Evolutionary conservation across 495 filamentous ascomycete genomes (phyloP).

Genomic region (Penicillium waksmanii): DNA sequence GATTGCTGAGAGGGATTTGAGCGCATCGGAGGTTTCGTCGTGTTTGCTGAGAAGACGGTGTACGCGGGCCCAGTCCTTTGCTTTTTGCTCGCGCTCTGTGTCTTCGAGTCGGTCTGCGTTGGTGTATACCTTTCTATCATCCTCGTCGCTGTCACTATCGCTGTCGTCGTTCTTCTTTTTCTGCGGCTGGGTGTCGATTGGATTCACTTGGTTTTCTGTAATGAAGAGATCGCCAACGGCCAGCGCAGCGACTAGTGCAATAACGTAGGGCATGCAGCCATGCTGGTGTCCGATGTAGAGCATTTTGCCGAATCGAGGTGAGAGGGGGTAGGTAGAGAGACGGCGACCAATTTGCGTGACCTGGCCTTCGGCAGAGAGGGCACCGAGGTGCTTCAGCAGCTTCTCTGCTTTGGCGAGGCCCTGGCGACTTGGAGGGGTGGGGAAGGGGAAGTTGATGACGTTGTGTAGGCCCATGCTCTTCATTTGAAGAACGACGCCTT

Average conservation of each 20-base stretch:
- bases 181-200: slow-evolving; percentile 33
- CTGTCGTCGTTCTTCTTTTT: slow-evolving; percentile 34
- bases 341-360: slow-evolving; percentile 76
- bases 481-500: slow-evolving; percentile 89
- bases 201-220: slow-evolving; percentile 75
- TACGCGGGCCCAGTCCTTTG: slow-evolving; percentile 72
- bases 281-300: slow-evolving; percentile 84
- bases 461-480: slow-evolving; percentile 93
- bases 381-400: slow-evolving; percentile 74
- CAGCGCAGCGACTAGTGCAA: slow-evolving; percentile 85
- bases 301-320: slow-evolving; percentile 89
- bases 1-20: slow-evolving; percentile 87
- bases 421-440: slow-evolving; percentile 81
- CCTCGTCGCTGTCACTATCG: slow-evolving; percentile 32
- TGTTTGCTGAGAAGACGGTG: slow-evolving; percentile 81
- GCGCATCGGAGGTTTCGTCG: slow-evolving; percentile 81
- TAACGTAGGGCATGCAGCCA: slow-evolving; percentile 80
- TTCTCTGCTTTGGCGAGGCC: slow-evolving; percentile 86
- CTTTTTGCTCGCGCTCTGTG: slow-evolving; percentile 62
- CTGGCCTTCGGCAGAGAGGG: slow-evolving; percentile 67
- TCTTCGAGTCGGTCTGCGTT: slow-evolving; percentile 70
- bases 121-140: slow-evolving; percentile 54
- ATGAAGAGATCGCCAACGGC: slow-evolving; percentile 89
- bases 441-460: slow-evolving; percentile 96
- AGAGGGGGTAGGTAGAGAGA: slow-evolving; percentile 86